Evolutionary conservation across 2,329 filamentous ascomycete genomes (phyloP).

Genomic region (Pseudogymnoascus sp.): DNA sequence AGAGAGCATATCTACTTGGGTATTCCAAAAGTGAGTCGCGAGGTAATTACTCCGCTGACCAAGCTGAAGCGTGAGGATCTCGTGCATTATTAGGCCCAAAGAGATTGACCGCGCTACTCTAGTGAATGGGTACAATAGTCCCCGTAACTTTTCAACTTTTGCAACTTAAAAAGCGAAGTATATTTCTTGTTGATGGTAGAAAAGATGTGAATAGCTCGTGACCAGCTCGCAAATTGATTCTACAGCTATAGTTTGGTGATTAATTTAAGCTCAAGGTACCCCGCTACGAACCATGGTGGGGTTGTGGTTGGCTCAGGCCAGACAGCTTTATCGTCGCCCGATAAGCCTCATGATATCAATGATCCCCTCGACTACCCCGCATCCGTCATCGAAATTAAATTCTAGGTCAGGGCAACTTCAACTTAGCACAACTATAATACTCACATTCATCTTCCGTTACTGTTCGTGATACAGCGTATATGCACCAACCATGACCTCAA

Average conservation of each 20-base stretch:
- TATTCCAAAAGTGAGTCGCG: conserved; percentile 96
- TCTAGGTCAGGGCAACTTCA: not conserved
- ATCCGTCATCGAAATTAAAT: conserved; percentile 1
- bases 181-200: not conserved
- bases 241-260: not conserved
- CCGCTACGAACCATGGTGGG: not conserved
- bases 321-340: conserved; percentile 1
- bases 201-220: not conserved
- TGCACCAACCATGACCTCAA: conserved; percentile 22
- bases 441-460: not conserved
- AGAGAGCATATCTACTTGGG: conserved; percentile 50
- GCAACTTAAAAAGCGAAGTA: not conserved
- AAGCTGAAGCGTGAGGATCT: conserved; percentile 89
- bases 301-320: conserved; percentile 1
- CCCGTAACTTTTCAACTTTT: too few species aligned
- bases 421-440: not conserved
- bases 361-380: conserved; percentile 6
- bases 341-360: conserved; percentile 3
- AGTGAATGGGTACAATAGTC: not conserved
- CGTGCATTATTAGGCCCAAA: conserved; percentile 59
- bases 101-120: not conserved
- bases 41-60: conserved; percentile 89
- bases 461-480: not conserved
- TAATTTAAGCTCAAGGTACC: conserved; percentile 4
- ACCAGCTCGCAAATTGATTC: not conserved